phyloP scores from a whole-genome alignment of 2,329 filamentous ascomycete genomes.

The Furcasterigmium furcatum region DNA sequence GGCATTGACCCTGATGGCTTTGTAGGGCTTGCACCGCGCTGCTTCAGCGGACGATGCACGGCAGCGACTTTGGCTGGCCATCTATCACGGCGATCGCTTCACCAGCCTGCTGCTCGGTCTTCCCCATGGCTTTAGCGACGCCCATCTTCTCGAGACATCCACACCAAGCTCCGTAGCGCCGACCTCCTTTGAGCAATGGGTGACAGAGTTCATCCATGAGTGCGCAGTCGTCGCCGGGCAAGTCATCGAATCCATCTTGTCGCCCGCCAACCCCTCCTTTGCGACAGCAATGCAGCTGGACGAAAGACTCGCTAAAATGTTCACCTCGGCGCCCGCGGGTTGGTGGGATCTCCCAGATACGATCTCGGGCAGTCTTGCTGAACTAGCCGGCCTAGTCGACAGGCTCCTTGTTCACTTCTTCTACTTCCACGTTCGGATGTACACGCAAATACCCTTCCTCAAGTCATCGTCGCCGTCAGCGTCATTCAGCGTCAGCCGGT shows the following conservation, averaged over 20 bases:
- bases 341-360: slow-evolving; percentile 30
- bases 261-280: slow-evolving; percentile 26
- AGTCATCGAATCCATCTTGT: slow-evolving; percentile 36
- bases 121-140: slow-evolving; percentile 31
- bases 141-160: slow-evolving; percentile 4
- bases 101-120: slow-evolving; percentile 39
- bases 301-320: slow-evolving; percentile 34
- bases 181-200: slow-evolving; percentile 1
- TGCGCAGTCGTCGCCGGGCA: slow-evolving; percentile 33
- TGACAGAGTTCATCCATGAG: slow-evolving; percentile 6
- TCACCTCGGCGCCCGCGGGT: slow-evolving; percentile 26
- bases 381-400: slow-evolving; percentile 28
- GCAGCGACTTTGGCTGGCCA: slow-evolving; percentile 9
- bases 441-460: slow-evolving; percentile 42
- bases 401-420: slow-evolving; percentile 34
- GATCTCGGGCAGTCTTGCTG: slow-evolving; percentile 15
- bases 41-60: not conserved
- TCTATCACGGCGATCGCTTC: slow-evolving; percentile 34
- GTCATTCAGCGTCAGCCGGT: slow-evolving; percentile 27
- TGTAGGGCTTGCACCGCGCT: not conserved
- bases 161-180: no score
- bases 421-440: slow-evolving; percentile 39
- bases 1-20: slow-evolving; percentile 17
- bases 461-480: slow-evolving; percentile 29
- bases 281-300: slow-evolving; percentile 32